These are phyloP conservation scores for Blastobotrys aristatus DNA, from an alignment of 1,139 yeast genomes.

Conservation along the genomic window DNA sequence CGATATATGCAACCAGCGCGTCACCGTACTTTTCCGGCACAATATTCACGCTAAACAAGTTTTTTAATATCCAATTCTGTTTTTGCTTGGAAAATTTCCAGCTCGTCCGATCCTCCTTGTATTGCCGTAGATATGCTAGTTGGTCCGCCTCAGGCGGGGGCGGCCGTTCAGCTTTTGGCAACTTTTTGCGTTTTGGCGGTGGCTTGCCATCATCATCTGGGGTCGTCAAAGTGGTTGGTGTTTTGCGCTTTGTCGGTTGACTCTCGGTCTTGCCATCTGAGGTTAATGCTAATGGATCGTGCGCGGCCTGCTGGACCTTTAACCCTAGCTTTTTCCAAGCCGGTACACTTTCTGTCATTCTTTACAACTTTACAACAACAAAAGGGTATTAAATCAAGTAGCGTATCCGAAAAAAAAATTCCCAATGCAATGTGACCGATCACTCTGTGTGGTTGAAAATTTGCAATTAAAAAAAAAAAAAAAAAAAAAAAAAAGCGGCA, in stretches of 20 bases:
- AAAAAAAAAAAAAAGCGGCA: too few relatives aligned
- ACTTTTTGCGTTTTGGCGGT: slow-evolving; percentile 67
- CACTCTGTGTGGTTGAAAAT: too few relatives aligned
- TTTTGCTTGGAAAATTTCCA: slow-evolving; percentile 96
- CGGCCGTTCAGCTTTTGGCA: slow-evolving; percentile 68
- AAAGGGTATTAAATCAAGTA: too few relatives aligned
- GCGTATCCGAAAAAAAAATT: too few relatives aligned
- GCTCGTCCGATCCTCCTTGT: slow-evolving; percentile 49
- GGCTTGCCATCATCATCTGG: slow-evolving; percentile 43
- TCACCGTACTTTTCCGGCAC: slow-evolving; percentile 44
- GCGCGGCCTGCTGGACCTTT: slow-evolving; percentile 39
- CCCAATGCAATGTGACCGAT: too few relatives aligned
- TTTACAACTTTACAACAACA: too few relatives aligned
- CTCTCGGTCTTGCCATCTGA: background rate
- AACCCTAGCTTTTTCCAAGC: slow-evolving; percentile 91
- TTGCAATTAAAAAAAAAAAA: too few relatives aligned
- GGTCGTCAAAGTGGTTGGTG: background rate
- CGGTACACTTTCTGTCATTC: slow-evolving; percentile 43
- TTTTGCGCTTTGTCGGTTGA: slow-evolving; percentile 1
- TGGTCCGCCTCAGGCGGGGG: slow-evolving; percentile 84
- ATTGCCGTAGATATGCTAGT: slow-evolving; percentile 65
- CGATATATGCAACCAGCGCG: slow-evolving; percentile 54
- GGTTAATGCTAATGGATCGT: slow-evolving; percentile 28
- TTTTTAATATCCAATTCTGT: slow-evolving; percentile 85
- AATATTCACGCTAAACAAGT: slow-evolving; percentile 45